Evolutionary conservation across 2,329 filamentous ascomycete genomes (phyloP).

Genomic region (Trichoderma sp.): DNA sequence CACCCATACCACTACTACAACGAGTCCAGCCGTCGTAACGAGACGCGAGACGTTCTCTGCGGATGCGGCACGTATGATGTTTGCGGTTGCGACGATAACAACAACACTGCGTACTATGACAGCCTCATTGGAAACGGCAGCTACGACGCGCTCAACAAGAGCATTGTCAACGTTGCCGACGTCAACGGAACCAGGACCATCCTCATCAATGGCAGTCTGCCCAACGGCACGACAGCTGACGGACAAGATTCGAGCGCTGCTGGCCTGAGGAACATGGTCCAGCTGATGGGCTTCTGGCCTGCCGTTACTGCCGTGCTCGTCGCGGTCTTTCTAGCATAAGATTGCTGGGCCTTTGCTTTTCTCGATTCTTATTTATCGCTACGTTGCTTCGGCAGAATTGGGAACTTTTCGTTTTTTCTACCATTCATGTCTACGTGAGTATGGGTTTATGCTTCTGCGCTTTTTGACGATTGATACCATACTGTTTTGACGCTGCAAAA

Average conservation of each 20-base stretch:
- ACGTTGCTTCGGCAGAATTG: neutral
- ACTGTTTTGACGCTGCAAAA: constrained; percentile 8
- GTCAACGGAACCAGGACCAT: constrained; percentile 54
- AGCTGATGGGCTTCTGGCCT: constrained; percentile 55
- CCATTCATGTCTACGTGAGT: constrained; percentile 4
- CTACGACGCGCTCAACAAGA: constrained; percentile 61
- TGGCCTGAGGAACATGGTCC: constrained; percentile 40
- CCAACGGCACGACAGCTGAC: constrained; percentile 62
- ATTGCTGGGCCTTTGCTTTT: neutral
- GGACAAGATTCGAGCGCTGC: constrained; percentile 40
- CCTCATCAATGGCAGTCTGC: constrained; percentile 74
- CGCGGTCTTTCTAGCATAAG: constrained; percentile 49
- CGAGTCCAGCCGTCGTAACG: constrained; percentile 46
- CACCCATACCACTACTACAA: constrained; percentile 55
- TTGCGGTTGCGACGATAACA: constrained; percentile 72
- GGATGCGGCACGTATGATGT: constrained; percentile 53
- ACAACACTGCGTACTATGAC: constrained; percentile 60
- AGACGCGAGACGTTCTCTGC: constrained; percentile 44
- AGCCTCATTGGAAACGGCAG: constrained; percentile 67
- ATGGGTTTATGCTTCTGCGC: neutral
- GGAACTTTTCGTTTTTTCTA: neutral
- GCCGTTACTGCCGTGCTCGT: constrained; percentile 48
- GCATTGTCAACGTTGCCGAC: constrained; percentile 60
- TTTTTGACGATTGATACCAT: constrained; percentile 20
- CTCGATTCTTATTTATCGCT: neutral